Evolutionary conservation across 331 rosid species (phyloP).

Genomic region (Erythrophleum ivorense): DNA sequence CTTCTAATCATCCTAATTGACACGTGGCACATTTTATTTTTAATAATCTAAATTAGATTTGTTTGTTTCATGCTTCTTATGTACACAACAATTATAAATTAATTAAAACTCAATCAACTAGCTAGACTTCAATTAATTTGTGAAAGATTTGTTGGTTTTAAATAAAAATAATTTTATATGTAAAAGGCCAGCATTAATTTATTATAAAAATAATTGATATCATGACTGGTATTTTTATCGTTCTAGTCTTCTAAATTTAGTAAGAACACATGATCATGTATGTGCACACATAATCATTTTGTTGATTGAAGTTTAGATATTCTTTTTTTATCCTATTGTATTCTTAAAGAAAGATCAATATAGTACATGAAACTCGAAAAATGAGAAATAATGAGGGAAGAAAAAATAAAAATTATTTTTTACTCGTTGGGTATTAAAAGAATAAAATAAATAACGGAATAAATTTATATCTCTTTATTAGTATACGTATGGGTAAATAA

Average conservation of each 20-base stretch:
- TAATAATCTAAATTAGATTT: not conserved
- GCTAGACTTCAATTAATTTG: not conserved
- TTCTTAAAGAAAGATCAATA: not conserved
- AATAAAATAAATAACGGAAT: not conserved
- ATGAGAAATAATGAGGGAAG: not conserved
- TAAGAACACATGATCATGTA: not conserved
- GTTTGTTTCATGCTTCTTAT: not conserved
- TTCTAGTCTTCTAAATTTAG: not conserved
- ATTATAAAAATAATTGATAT: not conserved
- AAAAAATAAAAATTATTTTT: not conserved
- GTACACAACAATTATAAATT: not conserved
- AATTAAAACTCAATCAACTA: not conserved
- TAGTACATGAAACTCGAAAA: not conserved
- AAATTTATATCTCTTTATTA: not conserved
- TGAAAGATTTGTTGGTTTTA: not conserved
- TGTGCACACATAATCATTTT: conserved; percentile 8
- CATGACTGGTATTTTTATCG: not conserved
- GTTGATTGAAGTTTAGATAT: not conserved
- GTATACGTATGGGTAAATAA: too few relatives aligned
- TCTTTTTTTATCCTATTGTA: not conserved
- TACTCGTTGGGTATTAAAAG: not conserved
- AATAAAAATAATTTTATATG: too few relatives aligned
- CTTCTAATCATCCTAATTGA: not conserved
- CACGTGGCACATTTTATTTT: not conserved
- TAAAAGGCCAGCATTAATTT: not conserved